phyloP scores from a whole-genome alignment of 495 filamentous ascomycete species.

The Parathielavia appendiculata region DNA sequence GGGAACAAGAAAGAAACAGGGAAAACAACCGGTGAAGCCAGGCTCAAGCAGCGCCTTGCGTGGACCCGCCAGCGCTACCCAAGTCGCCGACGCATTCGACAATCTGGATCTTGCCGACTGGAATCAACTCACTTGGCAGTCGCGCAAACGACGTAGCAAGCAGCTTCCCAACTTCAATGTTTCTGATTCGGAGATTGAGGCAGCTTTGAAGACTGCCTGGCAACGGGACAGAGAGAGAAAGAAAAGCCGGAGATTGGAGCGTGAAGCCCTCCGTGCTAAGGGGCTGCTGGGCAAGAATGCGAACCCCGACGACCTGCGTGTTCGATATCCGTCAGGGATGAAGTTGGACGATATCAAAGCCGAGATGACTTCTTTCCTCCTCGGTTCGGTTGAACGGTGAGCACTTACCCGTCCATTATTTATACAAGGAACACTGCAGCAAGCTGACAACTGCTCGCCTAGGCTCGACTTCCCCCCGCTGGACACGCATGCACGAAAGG shows the following conservation, averaged over 20 bases:
- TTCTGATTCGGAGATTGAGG: constrained; percentile 71
- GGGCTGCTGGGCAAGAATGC: constrained; percentile 69
- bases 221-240: constrained; percentile 79
- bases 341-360: constrained; percentile 61
- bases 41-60: background rate
- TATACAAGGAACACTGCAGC: background rate
- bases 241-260: constrained; percentile 66
- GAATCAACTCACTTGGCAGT: constrained; percentile 47
- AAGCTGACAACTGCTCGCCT: constrained; percentile 16
- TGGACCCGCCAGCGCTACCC: constrained; percentile 50
- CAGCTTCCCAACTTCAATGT: constrained; percentile 49
- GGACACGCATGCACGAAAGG: constrained; percentile 66
- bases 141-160: constrained; percentile 48
- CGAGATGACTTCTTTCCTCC: constrained; percentile 68
- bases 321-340: constrained; percentile 71
- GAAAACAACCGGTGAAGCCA: background rate
- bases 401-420: constrained; percentile 12
- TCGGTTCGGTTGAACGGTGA: constrained; percentile 59
- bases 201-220: constrained; percentile 57
- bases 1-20: constrained; percentile 6
- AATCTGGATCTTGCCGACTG: constrained; percentile 82
- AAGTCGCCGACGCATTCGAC: constrained; percentile 68
- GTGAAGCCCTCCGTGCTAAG: constrained; percentile 69
- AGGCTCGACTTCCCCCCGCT: constrained; percentile 82
- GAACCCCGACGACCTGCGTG: constrained; percentile 59